A percentile compares a stretch with the other conserved stretches of the same genome.
These are phyloP conservation scores for Herpetospermum pedunculosum DNA, from an alignment of 306 rosid species.

Conservation along the genomic window DNA sequence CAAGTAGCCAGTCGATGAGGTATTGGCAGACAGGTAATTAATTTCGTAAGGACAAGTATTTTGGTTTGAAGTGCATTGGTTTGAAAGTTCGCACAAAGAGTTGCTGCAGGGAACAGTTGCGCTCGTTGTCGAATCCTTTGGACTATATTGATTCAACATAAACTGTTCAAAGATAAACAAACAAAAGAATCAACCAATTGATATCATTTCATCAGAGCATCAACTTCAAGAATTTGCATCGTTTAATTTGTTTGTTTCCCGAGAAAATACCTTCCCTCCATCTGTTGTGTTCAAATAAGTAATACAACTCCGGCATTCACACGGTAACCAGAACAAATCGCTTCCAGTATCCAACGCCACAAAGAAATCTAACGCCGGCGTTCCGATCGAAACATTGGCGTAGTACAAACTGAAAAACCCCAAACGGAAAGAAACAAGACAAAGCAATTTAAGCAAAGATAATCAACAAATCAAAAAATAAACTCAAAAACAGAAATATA, in stretches of 20 bases:
- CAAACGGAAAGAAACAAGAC: background rate
- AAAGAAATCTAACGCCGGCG: conserved; percentile 51
- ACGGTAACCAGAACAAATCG: conserved; percentile 87
- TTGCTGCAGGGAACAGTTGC: conserved; percentile 44
- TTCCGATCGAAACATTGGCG: conserved; percentile 80
- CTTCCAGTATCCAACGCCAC: conserved; percentile 99
- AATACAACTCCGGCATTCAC: conserved; percentile 63
- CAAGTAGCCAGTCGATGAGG: conserved; percentile 61
- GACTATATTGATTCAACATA: conserved; percentile 49
- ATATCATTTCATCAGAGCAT: background rate
- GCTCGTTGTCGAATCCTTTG: conserved; percentile 54
- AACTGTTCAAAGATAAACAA: background rate
- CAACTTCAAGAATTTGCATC: background rate
- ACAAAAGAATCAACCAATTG: background rate
- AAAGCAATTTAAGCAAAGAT: background rate
- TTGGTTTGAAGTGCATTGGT: conserved; percentile 40
- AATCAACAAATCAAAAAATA: background rate
- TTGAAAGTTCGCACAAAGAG: conserved; percentile 32
- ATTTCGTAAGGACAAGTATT: conserved; percentile 42
- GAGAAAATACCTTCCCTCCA: conserved; percentile 33
- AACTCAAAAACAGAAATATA: background rate
- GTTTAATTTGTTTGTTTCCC: background rate
- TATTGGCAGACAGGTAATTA: conserved; percentile 39
- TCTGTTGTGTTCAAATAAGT: conserved; percentile 2
- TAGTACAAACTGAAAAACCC: conserved; percentile 70